Evolutionary conservation across 805 yeast genomes (phyloP), one percentile per base, ranked within the genome.

Genomic region (Schwanniomyces yamadae): DNA sequence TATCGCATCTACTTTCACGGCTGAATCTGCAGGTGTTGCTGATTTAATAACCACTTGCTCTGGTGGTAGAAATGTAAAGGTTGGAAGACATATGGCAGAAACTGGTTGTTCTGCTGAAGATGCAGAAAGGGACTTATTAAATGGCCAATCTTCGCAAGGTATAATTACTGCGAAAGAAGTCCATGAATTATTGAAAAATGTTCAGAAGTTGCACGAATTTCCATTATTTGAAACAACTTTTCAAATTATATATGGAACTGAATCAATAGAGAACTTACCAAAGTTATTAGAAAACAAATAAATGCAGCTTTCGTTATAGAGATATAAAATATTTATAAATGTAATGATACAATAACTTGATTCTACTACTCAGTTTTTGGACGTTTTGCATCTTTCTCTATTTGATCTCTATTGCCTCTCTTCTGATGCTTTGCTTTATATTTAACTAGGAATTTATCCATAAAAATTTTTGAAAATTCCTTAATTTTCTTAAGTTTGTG

Each of bases 131-230:
- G 84, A 76, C 57, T 69, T 93, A 50, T 73, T 93, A 50, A 89
- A 93, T 59, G 99, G 99, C 34, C 97, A 90, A 73, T 82, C 93
- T 31, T 95, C 97, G 40, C 99, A 93, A 71, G 99, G 99, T 63
- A 75, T 90, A 40, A 77, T 84, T 55, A 93, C 99, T 26, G 76
- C 90, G 38, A 79, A 77, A 58, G 99, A 93, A 71, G 97, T 93
- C 29, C 85, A 88, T 63, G 95, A 85, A 53, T 79, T 89, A 60
- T 75, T 87, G 56, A 69, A 61, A 25, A 72, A 71, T 45, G 72
- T 70, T 54, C 62, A 66, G 36, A 64, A 73, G 56, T 55, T 69
- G 41, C 70, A 69, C 33, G 93, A 89, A 46, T 91, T 84, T 77
- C 98, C 98, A 44, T 71, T 84, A 43, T 78, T 84, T 52, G 77